Conservation (phyloP, 225 moss, liverwort and hornwort species). For the Thuidium tamariscinum region DNA sequence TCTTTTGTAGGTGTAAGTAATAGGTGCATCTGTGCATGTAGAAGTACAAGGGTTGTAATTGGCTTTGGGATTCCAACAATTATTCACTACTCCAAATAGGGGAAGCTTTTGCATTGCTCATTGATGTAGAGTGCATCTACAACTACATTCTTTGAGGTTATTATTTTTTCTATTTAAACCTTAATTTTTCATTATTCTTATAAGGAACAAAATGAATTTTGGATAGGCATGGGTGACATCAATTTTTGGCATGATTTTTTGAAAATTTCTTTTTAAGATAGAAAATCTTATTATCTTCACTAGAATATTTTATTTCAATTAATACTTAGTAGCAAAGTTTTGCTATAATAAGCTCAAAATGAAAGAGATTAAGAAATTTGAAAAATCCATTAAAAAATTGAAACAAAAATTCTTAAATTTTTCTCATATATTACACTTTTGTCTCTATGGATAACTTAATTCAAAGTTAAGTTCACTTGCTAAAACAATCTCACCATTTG, state of each 20-base stretch:
- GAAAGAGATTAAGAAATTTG: fast-evolving
- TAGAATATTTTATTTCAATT: not conserved
- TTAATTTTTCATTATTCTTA: not conserved
- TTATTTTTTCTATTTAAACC: not conserved
- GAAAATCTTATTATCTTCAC: too few species aligned
- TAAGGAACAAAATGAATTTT: not conserved
- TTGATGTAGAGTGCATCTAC: not conserved
- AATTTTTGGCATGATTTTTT: not conserved
- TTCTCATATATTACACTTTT: not conserved
- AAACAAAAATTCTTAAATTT: too few species aligned
- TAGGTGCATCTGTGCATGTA: fast-evolving
- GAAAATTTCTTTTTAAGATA: not conserved
- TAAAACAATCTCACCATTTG: not conserved
- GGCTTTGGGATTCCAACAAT: too few species aligned
- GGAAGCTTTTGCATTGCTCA: too few species aligned
- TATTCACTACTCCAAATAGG: too few species aligned
- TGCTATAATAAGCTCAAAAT: not conserved
- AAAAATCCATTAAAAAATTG: not conserved
- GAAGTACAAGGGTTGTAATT: too few species aligned
- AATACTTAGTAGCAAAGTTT: fast-evolving
- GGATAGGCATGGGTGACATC: fast-evolving
- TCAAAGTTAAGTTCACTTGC: fast-evolving
- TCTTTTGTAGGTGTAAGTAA: fast-evolving
- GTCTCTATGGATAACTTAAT: fast-evolving
- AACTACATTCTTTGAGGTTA: not conserved